Evolutionary conservation across 2,329 filamentous ascomycete species (phyloP), one percentile per base, ranked within the genome.

Genomic region (Escovopsis sp.): DNA sequence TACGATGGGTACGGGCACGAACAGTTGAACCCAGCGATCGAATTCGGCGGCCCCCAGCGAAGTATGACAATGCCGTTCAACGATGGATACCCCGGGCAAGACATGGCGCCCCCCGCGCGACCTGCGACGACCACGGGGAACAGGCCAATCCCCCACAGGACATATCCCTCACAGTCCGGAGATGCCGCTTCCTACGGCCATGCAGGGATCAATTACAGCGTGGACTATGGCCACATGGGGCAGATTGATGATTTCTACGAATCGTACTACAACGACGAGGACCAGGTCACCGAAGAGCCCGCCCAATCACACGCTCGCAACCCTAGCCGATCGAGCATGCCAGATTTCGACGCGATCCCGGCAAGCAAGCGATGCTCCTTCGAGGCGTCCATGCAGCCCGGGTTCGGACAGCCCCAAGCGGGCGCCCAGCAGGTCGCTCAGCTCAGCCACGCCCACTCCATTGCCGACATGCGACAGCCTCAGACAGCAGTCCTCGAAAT

Each of bases 401-500:
- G 50, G 4, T 49, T 53, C 23, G 59, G 65, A 43, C 65, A 61
- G 47, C 58, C 66, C n/a, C 69, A 73, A 43, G 67, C 58, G 43
- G 70, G 64, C 46, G 70, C 61, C 43, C 72, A 61, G 50, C 69
- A 64, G 54, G 68, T 62, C 33, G 72, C 69, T 19, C 69, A 74
- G 49, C 58, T 80, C 40, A 73, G 67, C 45, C 70, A 72, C 46
- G 75, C 77, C 12, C 78, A 78, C 49, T 84, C 80, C 10, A 80
- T 84, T 53, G 78, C 80, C 28, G 73, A 82, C 53, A 61, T 82
- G 45, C 68, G 74, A 33, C 70, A 77, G 49, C 70, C 73, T 4
- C 76, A 83, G 51, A 68, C 75, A 3, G 82, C 82, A 8, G 70
- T 83, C 1, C 86, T 86, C 50, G 84, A 86, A 53, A 81, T 88